Evolutionary conservation across 2,329 filamentous ascomycete genomes (phyloP).

Genomic region (Cordyceps javanica): DNA sequence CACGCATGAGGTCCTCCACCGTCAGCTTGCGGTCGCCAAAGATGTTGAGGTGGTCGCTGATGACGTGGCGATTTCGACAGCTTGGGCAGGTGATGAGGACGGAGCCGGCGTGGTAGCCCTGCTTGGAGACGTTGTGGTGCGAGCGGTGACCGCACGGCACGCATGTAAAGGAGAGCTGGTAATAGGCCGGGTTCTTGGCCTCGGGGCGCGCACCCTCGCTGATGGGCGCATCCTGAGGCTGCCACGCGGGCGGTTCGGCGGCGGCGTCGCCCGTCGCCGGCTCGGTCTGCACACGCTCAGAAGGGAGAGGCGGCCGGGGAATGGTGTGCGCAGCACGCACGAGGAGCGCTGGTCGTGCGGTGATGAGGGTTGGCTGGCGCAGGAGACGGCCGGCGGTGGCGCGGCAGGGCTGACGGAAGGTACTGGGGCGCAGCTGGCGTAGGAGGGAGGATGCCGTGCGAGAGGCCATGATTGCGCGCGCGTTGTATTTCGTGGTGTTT

Average conservation of each 20-base stretch:
- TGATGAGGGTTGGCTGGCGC: constrained; percentile 9
- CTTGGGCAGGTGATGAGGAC: constrained; percentile 82
- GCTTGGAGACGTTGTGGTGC: constrained; percentile 82
- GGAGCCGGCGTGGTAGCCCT: constrained; percentile 88
- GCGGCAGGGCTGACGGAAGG: constrained; percentile 15
- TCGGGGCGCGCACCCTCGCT: constrained; percentile 26
- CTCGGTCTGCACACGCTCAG: background rate
- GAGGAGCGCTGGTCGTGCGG: constrained; percentile 15
- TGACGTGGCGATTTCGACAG: constrained; percentile 84
- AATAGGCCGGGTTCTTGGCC: constrained; percentile 54
- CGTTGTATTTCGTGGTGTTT: constrained; percentile 2
- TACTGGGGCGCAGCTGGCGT: constrained; percentile 13
- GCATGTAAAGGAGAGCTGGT: constrained; percentile 90
- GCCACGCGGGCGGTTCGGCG: constrained; percentile 2
- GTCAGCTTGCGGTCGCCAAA: constrained; percentile 67
- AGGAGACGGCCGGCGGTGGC: constrained; percentile 11
- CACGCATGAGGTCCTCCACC: constrained; percentile 69
- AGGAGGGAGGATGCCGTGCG: constrained; percentile 17
- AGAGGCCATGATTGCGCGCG: constrained; percentile 23
- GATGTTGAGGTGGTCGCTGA: constrained; percentile 78
- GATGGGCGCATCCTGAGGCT: constrained; percentile 17
- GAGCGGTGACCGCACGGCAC: constrained; percentile 74
- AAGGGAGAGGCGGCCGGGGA: constrained; percentile 25
- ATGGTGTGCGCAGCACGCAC: constrained; percentile 30
- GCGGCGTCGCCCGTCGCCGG: background rate